Base-by-base conservation (phyloP, 352 stramenopile species). In the Nothophytophthora sp. region DNA sequence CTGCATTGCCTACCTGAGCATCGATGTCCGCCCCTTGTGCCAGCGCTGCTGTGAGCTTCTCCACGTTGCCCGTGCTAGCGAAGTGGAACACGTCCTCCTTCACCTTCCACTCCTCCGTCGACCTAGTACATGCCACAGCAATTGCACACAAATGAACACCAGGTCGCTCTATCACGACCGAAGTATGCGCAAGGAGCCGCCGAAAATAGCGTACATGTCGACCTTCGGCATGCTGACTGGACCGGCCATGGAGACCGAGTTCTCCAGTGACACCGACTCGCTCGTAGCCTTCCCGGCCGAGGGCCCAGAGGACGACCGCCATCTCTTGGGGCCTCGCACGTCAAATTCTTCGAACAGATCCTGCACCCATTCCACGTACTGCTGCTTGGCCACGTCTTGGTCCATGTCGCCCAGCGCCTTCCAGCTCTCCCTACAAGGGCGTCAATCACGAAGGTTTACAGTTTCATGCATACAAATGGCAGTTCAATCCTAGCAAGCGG, bases 61-160 rank as follows among this genome's bases (percentile, higher is more conserved):
- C 64, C 11, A 86, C 8, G 30, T 83, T 62, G 23, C 81, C 81
- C 0, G 67, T 92, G 50, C 79, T 90, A 0, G 81, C 78, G 43
- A 78, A 90, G 41, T 92, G 70, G 50, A 90, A 92, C 43, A 72
- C 36, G 50, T 90, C 81, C 27, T 90, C 73, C 11, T 73, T 74
- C 29, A 89, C 69, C 45, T 88, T 73, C 81, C 81, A 92, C 47
- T 90, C 81, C 16, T 84, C 75, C n/a, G 74, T 77, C n/a, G 81
- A 76, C 61, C 77, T 88, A 52, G 20, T 7, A 25, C 43, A 34
- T 15, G 2, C 13, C 22, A 30, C 24, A 41, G 33, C n/a, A 52
- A n/a, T n/a, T 32, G 11, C 22, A 42, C 36, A 29, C 13, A 28
- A 18, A 15, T 25, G 50, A 22, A 38, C 25, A 44, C 27, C 22